phyloP scores from a whole-genome alignment of 2,329 filamentous ascomycete species.

The Nectriaceae sp. region DNA sequence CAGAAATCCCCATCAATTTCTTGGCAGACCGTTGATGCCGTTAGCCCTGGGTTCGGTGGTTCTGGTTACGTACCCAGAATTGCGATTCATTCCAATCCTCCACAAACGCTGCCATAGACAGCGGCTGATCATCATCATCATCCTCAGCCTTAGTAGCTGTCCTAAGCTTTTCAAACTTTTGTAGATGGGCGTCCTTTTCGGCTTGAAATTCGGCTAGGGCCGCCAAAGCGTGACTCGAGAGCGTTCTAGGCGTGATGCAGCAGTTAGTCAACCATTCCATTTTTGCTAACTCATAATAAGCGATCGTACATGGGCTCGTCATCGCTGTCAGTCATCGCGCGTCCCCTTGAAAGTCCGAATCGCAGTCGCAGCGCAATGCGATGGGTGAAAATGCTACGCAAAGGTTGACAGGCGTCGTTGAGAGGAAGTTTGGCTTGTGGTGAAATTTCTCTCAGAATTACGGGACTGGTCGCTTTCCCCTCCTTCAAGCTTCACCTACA shows the following conservation, averaged over 20 bases:
- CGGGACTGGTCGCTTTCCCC: no score
- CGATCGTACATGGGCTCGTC: slow-evolving; percentile 52
- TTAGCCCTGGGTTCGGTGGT: no score
- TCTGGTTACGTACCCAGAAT: slow-evolving; percentile 66
- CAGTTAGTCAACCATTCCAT: slow-evolving; percentile 15
- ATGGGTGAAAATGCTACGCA: neutral
- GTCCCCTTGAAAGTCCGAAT: no score
- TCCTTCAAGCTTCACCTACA: no score
- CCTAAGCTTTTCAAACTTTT: slow-evolving; percentile 70
- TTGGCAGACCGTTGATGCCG: neutral
- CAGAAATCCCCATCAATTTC: neutral
- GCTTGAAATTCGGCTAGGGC: slow-evolving; percentile 74
- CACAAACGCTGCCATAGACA: slow-evolving; percentile 69
- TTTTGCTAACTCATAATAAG: no score
- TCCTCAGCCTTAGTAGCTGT: slow-evolving; percentile 34
- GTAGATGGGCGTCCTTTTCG: slow-evolving; percentile 67
- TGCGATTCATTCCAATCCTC: slow-evolving; percentile 85
- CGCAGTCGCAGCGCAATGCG: no score
- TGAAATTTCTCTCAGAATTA: neutral
- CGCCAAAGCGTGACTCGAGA: slow-evolving; percentile 66
- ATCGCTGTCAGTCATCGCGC: slow-evolving; percentile 37
- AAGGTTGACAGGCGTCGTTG: neutral
- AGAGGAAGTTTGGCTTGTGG: no score
- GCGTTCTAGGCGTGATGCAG: slow-evolving; percentile 37
- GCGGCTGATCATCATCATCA: slow-evolving; percentile 53